Percentiles rank a stretch among this genome's conserved stretches.
phyloP scores from a whole-genome alignment of 1,284 basidiomycete genomes.

The Cutaneotrichosporon sp. region DNA sequence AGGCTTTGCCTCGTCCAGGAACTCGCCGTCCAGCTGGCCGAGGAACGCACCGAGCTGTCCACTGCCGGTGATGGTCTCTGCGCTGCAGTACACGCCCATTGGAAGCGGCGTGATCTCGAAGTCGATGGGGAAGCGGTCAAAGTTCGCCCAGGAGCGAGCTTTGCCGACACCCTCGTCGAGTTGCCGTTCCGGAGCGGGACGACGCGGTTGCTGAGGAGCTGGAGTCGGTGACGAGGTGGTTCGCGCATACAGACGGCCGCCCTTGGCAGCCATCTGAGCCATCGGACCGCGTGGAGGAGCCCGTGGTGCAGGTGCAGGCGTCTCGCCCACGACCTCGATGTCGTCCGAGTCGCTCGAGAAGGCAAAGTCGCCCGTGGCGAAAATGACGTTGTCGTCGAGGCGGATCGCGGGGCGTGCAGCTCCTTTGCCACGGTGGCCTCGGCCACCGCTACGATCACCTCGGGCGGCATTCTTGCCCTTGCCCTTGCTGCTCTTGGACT shows the following conservation, averaged over 20 bases:
- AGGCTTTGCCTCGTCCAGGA: conserved; percentile 15
- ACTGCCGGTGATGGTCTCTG: conserved; percentile 29
- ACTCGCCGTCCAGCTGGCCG: conserved; percentile 9
- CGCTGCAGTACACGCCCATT: conserved; percentile 39
- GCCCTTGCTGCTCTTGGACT: not conserved
- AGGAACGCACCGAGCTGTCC: conserved; percentile 27
- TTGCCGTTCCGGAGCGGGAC: conserved; percentile 6
- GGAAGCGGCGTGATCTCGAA: conserved; percentile 52
- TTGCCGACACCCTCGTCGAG: conserved; percentile 45
- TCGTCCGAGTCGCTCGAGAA: conserved; percentile 32
- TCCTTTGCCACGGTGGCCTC: not conserved
- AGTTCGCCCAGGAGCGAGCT: conserved; percentile 52
- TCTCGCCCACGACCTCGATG: conserved; percentile 16
- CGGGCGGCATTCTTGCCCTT: not conserved
- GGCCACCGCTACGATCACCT: not conserved
- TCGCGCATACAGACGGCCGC: not conserved
- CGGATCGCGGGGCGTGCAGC: conserved; percentile 39
- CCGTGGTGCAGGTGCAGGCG: conserved; percentile 1
- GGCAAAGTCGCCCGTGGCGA: conserved; percentile 43
- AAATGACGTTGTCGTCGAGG: conserved; percentile 46
- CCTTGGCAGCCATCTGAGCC: not conserved
- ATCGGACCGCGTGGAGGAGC: not conserved
- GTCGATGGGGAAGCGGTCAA: conserved; percentile 49
- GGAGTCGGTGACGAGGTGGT: not conserved
- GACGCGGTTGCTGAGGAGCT: not conserved